Evolutionary conservation across 2,329 filamentous ascomycete species (phyloP), one percentile per base, ranked within the genome.

Genomic region (Cladosporium velox): DNA sequence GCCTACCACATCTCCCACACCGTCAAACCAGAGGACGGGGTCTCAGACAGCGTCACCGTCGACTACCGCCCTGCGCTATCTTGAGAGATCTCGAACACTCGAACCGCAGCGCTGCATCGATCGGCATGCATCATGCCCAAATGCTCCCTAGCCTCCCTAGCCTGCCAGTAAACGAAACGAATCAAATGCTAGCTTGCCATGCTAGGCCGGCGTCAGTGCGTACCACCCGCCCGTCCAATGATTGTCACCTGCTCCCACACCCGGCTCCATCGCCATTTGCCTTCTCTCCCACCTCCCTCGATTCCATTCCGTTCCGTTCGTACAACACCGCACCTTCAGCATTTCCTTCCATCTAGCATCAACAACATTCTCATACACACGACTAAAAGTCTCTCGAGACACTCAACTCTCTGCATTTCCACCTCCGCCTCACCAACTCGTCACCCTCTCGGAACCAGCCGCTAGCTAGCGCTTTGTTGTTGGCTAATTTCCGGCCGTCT

Each of bases 401-500:
- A 41, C 15, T n/a, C 60, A 55, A n/a, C 49, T 35, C 49, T 26
- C 38, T 28, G 55, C 34, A 34, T 34, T 18, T 8, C 24, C 32
- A 32, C 14, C 21, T 15, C 32, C 47, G 32, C 47, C 28, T 54
- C 32, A 34, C 60, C 60, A 21, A 34, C 21, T 60, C 58, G 58
- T 49, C 60, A 63, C 47, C 44, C 5, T 63, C 15, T 18, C 60
- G 60, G 60, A 63, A 28, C 34, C 60, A 51, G 52, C 52, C 52
- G 52, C 60, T 41, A 63, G 60, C 60, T 38, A 54, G 47, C 47
- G 47, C 59, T 61, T 63, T 54, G 47, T 63, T 63, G 44, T 54
- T 55, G 52, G 60, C 32, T 61, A 61, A 63, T 63, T 63, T 63
- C 60, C 60, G 60, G 30, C 49, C 52, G 60, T 63, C 47, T 54